Base-by-base conservation (phyloP, 805 yeast species). In the Candida nitratophila region DNA sequence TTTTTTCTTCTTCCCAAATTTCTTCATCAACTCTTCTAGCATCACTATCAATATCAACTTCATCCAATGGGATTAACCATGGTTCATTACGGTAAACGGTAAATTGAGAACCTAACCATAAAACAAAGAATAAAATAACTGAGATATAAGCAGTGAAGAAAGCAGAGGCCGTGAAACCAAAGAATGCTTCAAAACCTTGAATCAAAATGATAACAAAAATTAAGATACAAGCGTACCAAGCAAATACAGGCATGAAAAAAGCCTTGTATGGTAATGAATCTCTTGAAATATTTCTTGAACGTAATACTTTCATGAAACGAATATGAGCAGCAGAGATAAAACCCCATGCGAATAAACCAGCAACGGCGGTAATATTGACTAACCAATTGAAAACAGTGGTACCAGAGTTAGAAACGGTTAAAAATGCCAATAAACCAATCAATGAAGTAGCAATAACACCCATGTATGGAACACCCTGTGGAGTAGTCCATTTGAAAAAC, bases 141-240 rank as follows among this genome's bases (percentile, higher is more conserved):
- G 91, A 85, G 44, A 86, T 68, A 57, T 86, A 86, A 21, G 85
- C 76, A 22, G 86, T 77, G 59, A 85, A 77, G 68, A 86, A 86
- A 32, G 66, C 64, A 11, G 76, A 60, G 3, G 76, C 84, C 47
- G 65, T 66, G 54, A 83, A 66, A 14, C 19, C 26, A 44, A 77
- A 77, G 64, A 86, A 86, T 1, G 77, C 76, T 1, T 73, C 61
- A 60, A 74, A 86, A 33, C 95, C 95, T 63, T 87, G 90, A 48
- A 86, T 70, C 48, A 86, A 70, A 24, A 76, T 74, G 56, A 87
- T 74, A 26, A 83, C 50, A 14, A 70, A 60, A 50, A 82, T 70
- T 50, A 76, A 69, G 43, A 70, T 63, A 4, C 77, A 63, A 3
- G 88, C 76, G 53, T 83, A 82, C 63, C 77, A 80, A 1, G 90